Percentiles rank a stretch among this genome's conserved stretches.
Evolutionary conservation across 1,284 basidiomycete genomes (phyloP).

Genomic region (Flammula alnicola): DNA sequence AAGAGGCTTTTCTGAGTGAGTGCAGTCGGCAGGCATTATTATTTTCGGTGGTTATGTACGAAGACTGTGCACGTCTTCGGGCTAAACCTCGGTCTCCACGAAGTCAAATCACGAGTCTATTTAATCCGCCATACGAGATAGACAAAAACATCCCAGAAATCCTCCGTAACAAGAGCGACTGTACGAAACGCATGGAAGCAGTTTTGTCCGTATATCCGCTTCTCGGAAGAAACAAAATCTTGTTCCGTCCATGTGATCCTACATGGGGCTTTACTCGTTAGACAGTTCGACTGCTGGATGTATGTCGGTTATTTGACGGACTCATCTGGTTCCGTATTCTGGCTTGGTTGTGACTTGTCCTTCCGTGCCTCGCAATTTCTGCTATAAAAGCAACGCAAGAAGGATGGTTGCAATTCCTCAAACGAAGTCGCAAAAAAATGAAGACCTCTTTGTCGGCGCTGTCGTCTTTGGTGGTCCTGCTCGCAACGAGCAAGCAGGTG

Average conservation of each 20-base stretch:
- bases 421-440: slow-evolving; percentile 27
- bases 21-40: too few species aligned
- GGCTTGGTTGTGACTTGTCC: not conserved
- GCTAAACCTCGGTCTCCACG: slow-evolving; percentile 14
- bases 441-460: slow-evolving; percentile 32
- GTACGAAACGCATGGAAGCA: not conserved
- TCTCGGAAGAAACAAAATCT: slow-evolving; percentile 6
- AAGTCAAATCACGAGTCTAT: too few species aligned
- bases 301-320: slow-evolving; percentile 28
- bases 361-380: not conserved
- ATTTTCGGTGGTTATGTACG: too few species aligned
- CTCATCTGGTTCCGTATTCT: not conserved
- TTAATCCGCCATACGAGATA: not conserved
- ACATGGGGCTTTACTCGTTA: not conserved
- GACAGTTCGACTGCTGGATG: slow-evolving; percentile 13
- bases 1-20: too few species aligned
- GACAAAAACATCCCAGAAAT: slow-evolving; percentile 9
- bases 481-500: slow-evolving; percentile 33
- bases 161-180: slow-evolving; percentile 1
- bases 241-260: slow-evolving; percentile 1
- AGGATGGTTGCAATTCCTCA: slow-evolving; percentile 1
- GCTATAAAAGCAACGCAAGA: slow-evolving; percentile 16
- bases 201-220: not conserved
- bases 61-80: too few species aligned
- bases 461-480: slow-evolving; percentile 37